Evolutionary conservation across 108 stramenopile genomes (phyloP).

Genomic region (Pseudonitzschia pungens): DNA sequence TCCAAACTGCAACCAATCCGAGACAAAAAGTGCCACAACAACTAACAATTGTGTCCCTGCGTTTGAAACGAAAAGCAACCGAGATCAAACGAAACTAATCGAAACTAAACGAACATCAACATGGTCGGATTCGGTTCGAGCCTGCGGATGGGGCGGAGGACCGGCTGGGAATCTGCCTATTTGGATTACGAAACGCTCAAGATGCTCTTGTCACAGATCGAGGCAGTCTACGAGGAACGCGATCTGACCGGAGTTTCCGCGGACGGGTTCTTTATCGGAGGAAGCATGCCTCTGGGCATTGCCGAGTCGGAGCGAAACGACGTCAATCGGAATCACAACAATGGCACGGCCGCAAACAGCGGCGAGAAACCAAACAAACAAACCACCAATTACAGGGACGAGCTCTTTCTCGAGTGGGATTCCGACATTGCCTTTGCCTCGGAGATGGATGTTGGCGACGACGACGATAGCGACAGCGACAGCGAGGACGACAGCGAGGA

Average conservation of each 20-base stretch:
- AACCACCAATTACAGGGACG: constrained; percentile 70
- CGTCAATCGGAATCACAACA: neutral
- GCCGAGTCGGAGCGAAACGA: constrained; percentile 9
- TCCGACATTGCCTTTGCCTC: constrained; percentile 68
- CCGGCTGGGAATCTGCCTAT: constrained; percentile 80
- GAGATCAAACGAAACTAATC: too few species aligned
- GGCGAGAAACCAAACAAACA: neutral
- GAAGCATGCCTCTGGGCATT: neutral
- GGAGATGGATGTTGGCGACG: constrained; percentile 17
- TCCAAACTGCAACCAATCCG: too few species aligned
- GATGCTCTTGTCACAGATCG: constrained; percentile 58
- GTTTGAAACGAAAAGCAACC: too few species aligned
- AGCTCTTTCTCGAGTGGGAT: constrained; percentile 78
- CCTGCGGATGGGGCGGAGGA: constrained; percentile 60
- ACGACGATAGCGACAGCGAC: constrained; percentile 7
- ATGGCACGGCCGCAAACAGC: constrained; percentile 9
- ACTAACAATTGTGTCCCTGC: too few species aligned
- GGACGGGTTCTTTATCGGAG: neutral
- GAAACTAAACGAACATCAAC: too few species aligned
- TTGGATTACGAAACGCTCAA: constrained; percentile 82
- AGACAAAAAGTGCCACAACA: too few species aligned
- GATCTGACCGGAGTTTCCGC: neutral
- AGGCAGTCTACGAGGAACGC: constrained; percentile 76
- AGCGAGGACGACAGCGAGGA: neutral
- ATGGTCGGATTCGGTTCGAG: constrained; percentile 83